Evolutionary conservation across 1,139 yeast genomes (phyloP).

Genomic region (Pichia sp.): DNA sequence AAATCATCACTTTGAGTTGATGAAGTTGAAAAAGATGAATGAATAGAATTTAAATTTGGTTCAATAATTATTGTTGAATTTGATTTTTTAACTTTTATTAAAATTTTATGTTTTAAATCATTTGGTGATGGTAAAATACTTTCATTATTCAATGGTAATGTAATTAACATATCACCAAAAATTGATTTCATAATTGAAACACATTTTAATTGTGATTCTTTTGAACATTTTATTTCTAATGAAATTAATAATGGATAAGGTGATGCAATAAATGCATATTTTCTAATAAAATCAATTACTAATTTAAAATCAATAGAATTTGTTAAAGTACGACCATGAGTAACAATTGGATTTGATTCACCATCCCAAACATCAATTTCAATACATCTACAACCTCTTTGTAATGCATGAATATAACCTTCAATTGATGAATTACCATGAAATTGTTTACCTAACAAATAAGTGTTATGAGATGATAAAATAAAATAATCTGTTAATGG

Average conservation of each 20-base stretch:
- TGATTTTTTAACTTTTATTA: conserved; percentile 65
- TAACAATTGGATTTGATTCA: conserved; percentile 63
- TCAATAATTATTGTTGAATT: conserved; percentile 3
- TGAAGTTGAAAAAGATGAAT: conserved; percentile 35
- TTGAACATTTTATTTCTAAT: conserved; percentile 73
- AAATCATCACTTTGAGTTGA: conserved; percentile 48
- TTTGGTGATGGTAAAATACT: conserved; percentile 61
- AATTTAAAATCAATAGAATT: conserved; percentile 60
- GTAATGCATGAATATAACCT: conserved; percentile 83
- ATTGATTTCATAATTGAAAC: conserved; percentile 45
- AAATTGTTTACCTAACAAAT: conserved; percentile 81
- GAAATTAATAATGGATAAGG: conserved; percentile 86
- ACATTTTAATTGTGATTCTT: conserved; percentile 55
- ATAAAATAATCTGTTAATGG: conserved; percentile 85
- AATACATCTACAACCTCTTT: conserved; percentile 86
- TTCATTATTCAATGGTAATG: conserved; percentile 31
- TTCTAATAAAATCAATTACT: conserved; percentile 66
- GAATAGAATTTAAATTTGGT: conserved; percentile 2
- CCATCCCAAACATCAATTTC: conserved; percentile 98
- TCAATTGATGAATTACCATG: conserved; percentile 88
- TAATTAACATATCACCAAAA: conserved; percentile 55
- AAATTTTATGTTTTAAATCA: conserved; percentile 58
- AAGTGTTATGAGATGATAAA: conserved; percentile 93
- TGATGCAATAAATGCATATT: conserved; percentile 79
- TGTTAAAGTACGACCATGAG: conserved; percentile 84